Percentiles rank a stretch among this genome's conserved stretches.
Conservation (phyloP, 2,329 filamentous ascomycete genomes). For the Aspergillus brasiliensis region DNA sequence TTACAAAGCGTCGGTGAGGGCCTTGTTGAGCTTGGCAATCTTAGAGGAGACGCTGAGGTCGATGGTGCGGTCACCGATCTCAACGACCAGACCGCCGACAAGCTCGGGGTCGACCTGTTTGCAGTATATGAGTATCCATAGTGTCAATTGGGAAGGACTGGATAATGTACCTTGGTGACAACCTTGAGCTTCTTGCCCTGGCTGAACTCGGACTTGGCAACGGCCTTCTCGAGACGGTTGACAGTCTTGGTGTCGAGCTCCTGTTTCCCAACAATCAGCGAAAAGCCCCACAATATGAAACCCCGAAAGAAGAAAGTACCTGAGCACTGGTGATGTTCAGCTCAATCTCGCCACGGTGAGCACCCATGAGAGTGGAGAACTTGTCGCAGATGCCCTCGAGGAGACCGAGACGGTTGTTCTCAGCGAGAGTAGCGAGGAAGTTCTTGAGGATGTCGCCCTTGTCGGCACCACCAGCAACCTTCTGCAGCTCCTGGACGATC, state of each 20-base stretch:
- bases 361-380: conserved; percentile 84
- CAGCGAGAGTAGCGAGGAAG: conserved; percentile 85
- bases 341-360: conserved; percentile 89
- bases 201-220: conserved; percentile 85
- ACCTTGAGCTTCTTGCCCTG: conserved; percentile 98
- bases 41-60: conserved; percentile 94
- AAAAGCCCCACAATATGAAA: no score
- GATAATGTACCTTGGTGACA: conserved; percentile 71
- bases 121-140: no score
- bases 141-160: not conserved
- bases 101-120: conserved; percentile 88
- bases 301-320: conserved; percentile 52
- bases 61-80: conserved; percentile 96
- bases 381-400: conserved; percentile 82
- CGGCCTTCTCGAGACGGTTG: conserved; percentile 79
- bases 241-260: conserved; percentile 86
- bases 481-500: conserved; percentile 85
- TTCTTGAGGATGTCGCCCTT: conserved; percentile 86
- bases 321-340: conserved; percentile 86
- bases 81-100: conserved; percentile 88
- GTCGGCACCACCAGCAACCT: conserved; percentile 72
- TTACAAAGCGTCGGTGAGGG: conserved; percentile 95
- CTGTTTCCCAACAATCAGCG: conserved; percentile 45
- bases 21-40: conserved; percentile 99
- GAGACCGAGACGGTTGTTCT: conserved; percentile 91